These are phyloP conservation scores for Russula vinacea DNA, from an alignment of 768 basidiomycete species.

Conservation along the genomic window DNA sequence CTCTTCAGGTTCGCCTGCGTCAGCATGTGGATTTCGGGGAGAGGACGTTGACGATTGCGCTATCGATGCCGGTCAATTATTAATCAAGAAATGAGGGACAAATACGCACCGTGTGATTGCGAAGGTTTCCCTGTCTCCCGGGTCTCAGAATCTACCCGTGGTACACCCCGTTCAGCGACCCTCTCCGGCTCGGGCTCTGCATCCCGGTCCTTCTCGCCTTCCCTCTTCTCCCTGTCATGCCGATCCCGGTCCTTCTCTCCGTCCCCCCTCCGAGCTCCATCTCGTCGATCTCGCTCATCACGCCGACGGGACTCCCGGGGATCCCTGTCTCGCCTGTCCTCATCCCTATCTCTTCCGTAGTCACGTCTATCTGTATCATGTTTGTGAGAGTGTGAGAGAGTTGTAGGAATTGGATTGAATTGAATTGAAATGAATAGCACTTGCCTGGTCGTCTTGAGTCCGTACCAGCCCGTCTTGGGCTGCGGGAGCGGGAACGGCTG, in stretches of 20 bases:
- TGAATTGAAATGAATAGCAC: neutral
- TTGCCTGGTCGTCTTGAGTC: slow-evolving; percentile 28
- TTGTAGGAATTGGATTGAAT: too few relatives aligned
- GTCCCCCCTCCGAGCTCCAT: slow-evolving; percentile 15
- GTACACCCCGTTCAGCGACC: slow-evolving; percentile 41
- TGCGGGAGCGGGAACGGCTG: slow-evolving; percentile 30
- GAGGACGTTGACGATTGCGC: slow-evolving; percentile 3
- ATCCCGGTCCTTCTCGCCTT: slow-evolving; percentile 43
- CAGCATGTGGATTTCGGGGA: slow-evolving; percentile 14
- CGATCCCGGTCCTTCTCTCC: slow-evolving; percentile 31
- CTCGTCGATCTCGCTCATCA: slow-evolving; percentile 32
- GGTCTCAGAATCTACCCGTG: slow-evolving; percentile 33
- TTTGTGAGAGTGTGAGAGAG: neutral
- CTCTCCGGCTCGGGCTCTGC: slow-evolving; percentile 41
- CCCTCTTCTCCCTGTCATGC: slow-evolving; percentile 32
- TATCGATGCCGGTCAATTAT: slow-evolving; percentile 1
- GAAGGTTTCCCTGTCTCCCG: slow-evolving; percentile 25
- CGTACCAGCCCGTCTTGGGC: slow-evolving; percentile 28
- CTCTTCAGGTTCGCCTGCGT: slow-evolving; percentile 48
- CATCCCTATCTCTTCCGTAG: slow-evolving; percentile 24
- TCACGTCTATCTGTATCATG: slow-evolving; percentile 23
- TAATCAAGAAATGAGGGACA: neutral
- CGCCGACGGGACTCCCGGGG: slow-evolving; percentile 24
- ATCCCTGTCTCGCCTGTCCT: slow-evolving; percentile 29
- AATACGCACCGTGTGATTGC: slow-evolving; percentile 16